Percentiles rank a stretch among this genome's conserved stretches.
Evolutionary conservation across 495 filamentous ascomycete species (phyloP).

Genomic region (Melanomma pulvis-pyrius): DNA sequence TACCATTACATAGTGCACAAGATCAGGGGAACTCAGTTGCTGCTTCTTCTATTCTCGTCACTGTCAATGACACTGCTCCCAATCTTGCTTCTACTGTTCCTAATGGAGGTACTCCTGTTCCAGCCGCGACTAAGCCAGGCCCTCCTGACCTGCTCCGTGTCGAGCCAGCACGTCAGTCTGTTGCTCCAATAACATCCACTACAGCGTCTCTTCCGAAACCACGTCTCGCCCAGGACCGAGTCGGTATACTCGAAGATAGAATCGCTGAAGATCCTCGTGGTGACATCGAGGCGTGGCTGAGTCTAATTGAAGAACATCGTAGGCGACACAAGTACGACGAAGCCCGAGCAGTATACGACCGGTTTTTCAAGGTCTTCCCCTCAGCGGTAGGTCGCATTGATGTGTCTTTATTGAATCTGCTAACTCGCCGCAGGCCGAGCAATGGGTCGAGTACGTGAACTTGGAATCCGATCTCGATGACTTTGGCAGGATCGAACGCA

Average conservation of each 20-base stretch:
- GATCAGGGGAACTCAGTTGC: conserved; percentile 57
- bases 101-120: conserved; percentile 27
- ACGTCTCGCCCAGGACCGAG: conserved; percentile 72
- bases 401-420: conserved; percentile 13
- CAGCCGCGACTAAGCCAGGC: conserved; percentile 37
- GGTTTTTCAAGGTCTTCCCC: conserved; percentile 85
- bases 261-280: conserved; percentile 89
- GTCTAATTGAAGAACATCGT: conserved; percentile 81
- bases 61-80: conserved; percentile 44
- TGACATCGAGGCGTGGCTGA: conserved; percentile 86
- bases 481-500: conserved; percentile 71
- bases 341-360: conserved; percentile 76
- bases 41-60: conserved; percentile 57
- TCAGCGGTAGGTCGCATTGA: conserved; percentile 70
- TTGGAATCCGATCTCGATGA: conserved; percentile 88
- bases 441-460: conserved; percentile 81
- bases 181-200: conserved; percentile 36
- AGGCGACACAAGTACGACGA: conserved; percentile 79
- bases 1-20: conserved; percentile 59
- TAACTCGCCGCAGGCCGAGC: conserved; percentile 67
- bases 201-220: conserved; percentile 48
- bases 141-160: conserved; percentile 8
- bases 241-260: conserved; percentile 86
- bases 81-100: conserved; percentile 49
- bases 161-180: conserved; percentile 8